Conservation (phyloP, 1,139 yeast species). For the Blastobotrys apis region DNA sequence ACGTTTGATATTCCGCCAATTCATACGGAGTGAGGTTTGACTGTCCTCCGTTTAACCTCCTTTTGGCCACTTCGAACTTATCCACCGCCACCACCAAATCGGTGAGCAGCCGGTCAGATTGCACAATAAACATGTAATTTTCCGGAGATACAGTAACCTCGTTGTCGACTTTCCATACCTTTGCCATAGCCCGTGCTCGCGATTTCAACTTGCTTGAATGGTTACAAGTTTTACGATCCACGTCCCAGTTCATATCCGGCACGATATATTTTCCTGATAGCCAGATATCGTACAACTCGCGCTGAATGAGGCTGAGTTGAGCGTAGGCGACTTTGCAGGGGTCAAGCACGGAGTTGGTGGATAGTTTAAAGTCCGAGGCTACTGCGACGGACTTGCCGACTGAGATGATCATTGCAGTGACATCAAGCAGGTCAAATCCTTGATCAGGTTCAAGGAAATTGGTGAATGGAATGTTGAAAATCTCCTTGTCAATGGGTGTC, state of each 20-base stretch:
- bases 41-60: slow-evolving; percentile 8
- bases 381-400: slow-evolving; percentile 1
- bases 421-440: neutral
- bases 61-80: slow-evolving; percentile 1
- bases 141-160: neutral
- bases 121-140: slow-evolving; percentile 4
- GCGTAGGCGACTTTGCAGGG: neutral
- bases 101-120: neutral
- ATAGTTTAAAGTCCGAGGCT: neutral
- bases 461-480: no score
- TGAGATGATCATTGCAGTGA: neutral
- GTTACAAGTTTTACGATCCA: neutral
- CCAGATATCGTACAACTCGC: neutral
- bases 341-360: slow-evolving; percentile 1
- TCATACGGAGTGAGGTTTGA: slow-evolving; percentile 1
- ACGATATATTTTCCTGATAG: neutral
- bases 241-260: slow-evolving; percentile 9
- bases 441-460: slow-evolving; percentile 5
- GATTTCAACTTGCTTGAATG: slow-evolving; percentile 2
- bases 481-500: no score
- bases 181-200: slow-evolving; percentile 7
- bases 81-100: slow-evolving; percentile 9
- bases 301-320: neutral
- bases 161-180: neutral
- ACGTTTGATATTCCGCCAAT: slow-evolving; percentile 7